Percentiles rank a stretch among this genome's conserved stretches.
phyloP scores from a whole-genome alignment of 2,329 filamentous ascomycete genomes.

The Trichoderma cornu-damae region DNA sequence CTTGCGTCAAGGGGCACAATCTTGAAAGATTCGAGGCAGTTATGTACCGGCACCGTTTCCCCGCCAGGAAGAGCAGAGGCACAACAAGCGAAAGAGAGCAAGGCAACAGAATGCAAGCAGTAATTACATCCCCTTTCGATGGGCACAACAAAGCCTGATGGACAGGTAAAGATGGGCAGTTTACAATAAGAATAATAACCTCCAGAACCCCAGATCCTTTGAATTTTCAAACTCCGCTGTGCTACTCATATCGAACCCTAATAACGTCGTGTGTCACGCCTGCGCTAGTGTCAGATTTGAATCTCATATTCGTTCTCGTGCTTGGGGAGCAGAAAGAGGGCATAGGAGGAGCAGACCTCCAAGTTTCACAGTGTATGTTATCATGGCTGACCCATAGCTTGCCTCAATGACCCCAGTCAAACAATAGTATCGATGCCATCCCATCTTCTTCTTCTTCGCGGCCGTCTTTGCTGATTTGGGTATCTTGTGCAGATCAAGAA shows the following conservation, averaged over 20 bases:
- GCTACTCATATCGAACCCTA: slow-evolving; percentile 33
- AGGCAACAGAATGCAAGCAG: no score
- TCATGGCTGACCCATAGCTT: slow-evolving; percentile 36
- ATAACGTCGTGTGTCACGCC: slow-evolving; percentile 36
- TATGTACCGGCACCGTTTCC: no score
- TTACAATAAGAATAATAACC: background rate
- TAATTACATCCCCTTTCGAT: no score
- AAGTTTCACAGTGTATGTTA: slow-evolving; percentile 36
- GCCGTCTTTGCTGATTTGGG: slow-evolving; percentile 29
- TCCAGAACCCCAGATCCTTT: background rate
- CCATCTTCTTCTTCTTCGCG: slow-evolving; percentile 32
- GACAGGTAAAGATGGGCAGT: background rate
- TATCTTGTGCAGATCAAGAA: slow-evolving; percentile 34
- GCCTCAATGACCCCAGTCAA: slow-evolving; percentile 35
- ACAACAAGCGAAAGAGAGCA: background rate
- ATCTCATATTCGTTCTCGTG: background rate
- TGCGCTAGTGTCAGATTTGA: slow-evolving; percentile 18
- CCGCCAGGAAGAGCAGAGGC: background rate
- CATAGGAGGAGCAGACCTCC: slow-evolving; percentile 29
- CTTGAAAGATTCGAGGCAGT: no score
- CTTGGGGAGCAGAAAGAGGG: background rate
- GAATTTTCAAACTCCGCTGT: background rate
- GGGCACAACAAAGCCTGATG: no score
- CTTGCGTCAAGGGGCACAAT: no score
- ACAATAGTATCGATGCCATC: slow-evolving; percentile 36